phyloP scores from a whole-genome alignment of 306 rosid species.

The Prunus mongolica region DNA sequence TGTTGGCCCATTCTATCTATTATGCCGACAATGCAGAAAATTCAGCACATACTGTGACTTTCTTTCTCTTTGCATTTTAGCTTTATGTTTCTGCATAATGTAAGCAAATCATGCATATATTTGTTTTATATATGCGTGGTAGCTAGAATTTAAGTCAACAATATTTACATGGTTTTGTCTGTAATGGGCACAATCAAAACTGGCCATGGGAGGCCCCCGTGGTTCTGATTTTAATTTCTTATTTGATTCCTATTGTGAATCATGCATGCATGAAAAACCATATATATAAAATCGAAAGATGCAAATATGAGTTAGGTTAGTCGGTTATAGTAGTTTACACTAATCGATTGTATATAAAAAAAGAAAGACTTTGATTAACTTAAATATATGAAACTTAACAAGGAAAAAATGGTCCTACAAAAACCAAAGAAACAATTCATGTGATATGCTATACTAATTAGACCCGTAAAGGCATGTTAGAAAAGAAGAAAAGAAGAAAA shows the following conservation, averaged over 20 bases:
- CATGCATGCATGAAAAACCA: not conserved
- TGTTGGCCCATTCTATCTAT: not conserved
- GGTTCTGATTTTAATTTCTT: not conserved
- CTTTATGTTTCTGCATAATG: not conserved
- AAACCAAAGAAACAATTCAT: not conserved
- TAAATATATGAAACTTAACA: too few relatives aligned
- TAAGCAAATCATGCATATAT: not conserved
- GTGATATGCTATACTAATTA: not conserved
- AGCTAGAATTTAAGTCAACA: not conserved
- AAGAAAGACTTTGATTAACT: too few relatives aligned
- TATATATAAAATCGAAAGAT: not conserved
- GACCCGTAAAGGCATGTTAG: too few relatives aligned
- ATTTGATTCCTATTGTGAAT: not conserved
- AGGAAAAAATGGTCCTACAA: not conserved
- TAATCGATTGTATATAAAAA: too few relatives aligned
- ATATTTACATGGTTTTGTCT: slow-evolving; percentile 9
- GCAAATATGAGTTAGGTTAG: too few relatives aligned
- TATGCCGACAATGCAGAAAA: not conserved
- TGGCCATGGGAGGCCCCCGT: too few relatives aligned
- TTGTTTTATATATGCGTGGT: not conserved
- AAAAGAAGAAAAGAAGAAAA: too few relatives aligned
- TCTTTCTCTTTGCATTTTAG: not conserved
- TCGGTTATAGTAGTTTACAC: too few relatives aligned
- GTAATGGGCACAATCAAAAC: not conserved
- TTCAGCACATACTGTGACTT: not conserved